Conservation (phyloP, 371 early-diverging fungal genomes). For the Mucor piriformis region DNA sequence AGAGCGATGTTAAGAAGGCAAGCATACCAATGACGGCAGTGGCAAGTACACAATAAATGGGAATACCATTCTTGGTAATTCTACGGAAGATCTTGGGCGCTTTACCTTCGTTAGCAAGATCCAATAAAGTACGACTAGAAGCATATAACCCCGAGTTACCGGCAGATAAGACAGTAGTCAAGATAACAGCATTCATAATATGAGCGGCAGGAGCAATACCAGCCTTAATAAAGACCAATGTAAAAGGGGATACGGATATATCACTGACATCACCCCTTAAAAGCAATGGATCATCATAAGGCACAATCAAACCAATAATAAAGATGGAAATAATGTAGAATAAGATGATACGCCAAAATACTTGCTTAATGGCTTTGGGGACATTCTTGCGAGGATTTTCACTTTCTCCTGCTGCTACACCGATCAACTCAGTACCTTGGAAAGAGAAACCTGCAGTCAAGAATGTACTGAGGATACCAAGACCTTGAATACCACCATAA, state of each 20-base stretch:
- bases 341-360: slow-evolving; percentile 60
- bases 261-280: slow-evolving; percentile 47
- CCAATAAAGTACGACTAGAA: slow-evolving; percentile 65
- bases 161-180: slow-evolving; percentile 65
- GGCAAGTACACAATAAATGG: slow-evolving; percentile 56
- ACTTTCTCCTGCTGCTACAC: slow-evolving; percentile 78
- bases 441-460: slow-evolving; percentile 87
- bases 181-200: slow-evolving; percentile 49
- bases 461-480: slow-evolving; percentile 53
- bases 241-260: slow-evolving; percentile 70
- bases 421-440: slow-evolving; percentile 83
- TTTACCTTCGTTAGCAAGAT: slow-evolving; percentile 63
- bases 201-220: slow-evolving; percentile 46
- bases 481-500: slow-evolving; percentile 37
- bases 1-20: slow-evolving; percentile 58
- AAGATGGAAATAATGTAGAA: slow-evolving; percentile 70
- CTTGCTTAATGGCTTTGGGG: slow-evolving; percentile 53
- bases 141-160: slow-evolving; percentile 77
- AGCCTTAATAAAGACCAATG: slow-evolving; percentile 65
- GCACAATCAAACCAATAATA: slow-evolving; percentile 71
- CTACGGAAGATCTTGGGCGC: slow-evolving; percentile 54
- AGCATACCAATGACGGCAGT: slow-evolving; percentile 55
- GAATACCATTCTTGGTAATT: slow-evolving; percentile 54
- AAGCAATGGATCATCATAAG: slow-evolving; percentile 60
- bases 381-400: slow-evolving; percentile 73